These are phyloP conservation scores for Zizania latifolia DNA, from an alignment of 176 grass and related monocot species.

Conservation along the genomic window DNA sequence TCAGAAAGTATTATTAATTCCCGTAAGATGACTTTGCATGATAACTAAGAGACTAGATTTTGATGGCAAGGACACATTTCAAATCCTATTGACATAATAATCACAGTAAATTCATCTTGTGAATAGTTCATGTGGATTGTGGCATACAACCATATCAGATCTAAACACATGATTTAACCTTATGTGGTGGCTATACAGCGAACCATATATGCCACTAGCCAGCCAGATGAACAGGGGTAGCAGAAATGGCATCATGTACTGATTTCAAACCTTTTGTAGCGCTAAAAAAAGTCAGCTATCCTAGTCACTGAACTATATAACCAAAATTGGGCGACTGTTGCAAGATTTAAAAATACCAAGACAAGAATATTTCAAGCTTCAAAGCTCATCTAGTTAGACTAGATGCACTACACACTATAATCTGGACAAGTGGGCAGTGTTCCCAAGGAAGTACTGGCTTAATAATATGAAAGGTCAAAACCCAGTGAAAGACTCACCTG, in stretches of 20 bases:
- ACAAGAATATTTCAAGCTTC: no score
- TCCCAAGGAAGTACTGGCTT: not conserved
- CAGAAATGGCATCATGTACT: not conserved
- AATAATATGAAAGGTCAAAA: not conserved
- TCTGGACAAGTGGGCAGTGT: no score
- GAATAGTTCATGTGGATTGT: not conserved
- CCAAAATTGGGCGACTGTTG: not conserved
- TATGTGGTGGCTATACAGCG: not conserved
- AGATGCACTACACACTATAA: no score
- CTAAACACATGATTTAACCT: not conserved
- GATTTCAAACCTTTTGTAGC: not conserved
- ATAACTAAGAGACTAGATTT: not conserved
- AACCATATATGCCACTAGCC: not conserved
- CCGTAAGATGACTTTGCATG: not conserved
- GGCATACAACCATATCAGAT: not conserved
- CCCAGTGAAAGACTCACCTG: slow-evolving; percentile 45
- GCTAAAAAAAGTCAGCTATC: not conserved
- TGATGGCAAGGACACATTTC: not conserved
- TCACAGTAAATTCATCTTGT: not conserved
- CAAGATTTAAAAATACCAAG: not conserved
- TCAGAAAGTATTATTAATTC: not conserved
- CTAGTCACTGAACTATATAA: not conserved
- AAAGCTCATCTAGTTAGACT: not conserved
- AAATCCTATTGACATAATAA: not conserved
- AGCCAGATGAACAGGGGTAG: not conserved